Conservation (phyloP, 2,329 filamentous ascomycete species). For the Biscogniauxia mediterranea region DNA sequence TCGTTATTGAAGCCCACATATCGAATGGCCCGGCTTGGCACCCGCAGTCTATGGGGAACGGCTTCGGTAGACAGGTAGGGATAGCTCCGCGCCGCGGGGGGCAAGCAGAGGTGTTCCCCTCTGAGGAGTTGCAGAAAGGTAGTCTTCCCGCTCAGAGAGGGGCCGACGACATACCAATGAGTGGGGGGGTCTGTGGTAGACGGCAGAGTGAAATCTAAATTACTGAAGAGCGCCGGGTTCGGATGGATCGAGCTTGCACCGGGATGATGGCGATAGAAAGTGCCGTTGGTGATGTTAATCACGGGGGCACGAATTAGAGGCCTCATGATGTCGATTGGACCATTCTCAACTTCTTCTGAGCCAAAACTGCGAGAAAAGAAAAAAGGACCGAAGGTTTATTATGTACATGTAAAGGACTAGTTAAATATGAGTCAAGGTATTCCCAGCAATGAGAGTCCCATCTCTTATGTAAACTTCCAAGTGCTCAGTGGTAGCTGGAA, state of each 20-base stretch:
- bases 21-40: constrained; percentile 67
- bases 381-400: no score
- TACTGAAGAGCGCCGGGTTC: constrained; percentile 72
- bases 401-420: no score
- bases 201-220: constrained; percentile 68
- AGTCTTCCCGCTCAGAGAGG: constrained; percentile 76
- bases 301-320: constrained; percentile 51
- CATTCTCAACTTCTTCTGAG: no score
- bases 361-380: no score
- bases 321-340: constrained; percentile 36
- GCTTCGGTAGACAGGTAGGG: constrained; percentile 70
- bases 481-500: no score
- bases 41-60: constrained; percentile 54
- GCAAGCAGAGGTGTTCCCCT: constrained; percentile 72
- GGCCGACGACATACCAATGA: constrained; percentile 83
- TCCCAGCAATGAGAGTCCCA: no score
- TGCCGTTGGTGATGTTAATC: constrained; percentile 72
- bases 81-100: constrained; percentile 72
- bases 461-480: neutral
- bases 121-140: constrained; percentile 77
- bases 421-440: neutral
- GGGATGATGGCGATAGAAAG: constrained; percentile 79
- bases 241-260: constrained; percentile 45
- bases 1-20: constrained; percentile 90
- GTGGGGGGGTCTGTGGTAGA: constrained; percentile 50